These are phyloP conservation scores for Boletus pseudo-olivaceus DNA, from an alignment of 768 basidiomycete species.

Conservation along the genomic window DNA sequence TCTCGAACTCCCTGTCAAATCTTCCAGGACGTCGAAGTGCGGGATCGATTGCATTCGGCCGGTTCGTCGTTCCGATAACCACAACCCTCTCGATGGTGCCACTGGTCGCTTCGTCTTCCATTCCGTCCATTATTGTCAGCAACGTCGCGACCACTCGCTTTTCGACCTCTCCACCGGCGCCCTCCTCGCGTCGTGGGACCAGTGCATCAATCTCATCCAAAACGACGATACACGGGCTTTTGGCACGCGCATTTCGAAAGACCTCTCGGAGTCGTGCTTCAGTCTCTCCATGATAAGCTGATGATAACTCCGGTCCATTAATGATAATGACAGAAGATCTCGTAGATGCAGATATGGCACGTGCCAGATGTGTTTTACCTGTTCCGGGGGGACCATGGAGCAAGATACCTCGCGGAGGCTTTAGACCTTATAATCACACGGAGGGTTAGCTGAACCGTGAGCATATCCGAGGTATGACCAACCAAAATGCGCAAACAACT, in stretches of 20 bases:
- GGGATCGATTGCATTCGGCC: slow-evolving; percentile 94
- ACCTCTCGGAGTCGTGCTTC: slow-evolving; percentile 88
- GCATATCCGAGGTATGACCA: slow-evolving; percentile 13
- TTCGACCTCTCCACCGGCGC: slow-evolving; percentile 92
- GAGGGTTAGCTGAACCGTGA: slow-evolving; percentile 15
- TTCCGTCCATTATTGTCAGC: slow-evolving; percentile 92
- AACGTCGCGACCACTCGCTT: slow-evolving; percentile 94
- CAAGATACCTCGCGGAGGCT: slow-evolving; percentile 92
- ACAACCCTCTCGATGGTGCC: slow-evolving; percentile 62
- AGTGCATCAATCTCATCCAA: slow-evolving; percentile 96
- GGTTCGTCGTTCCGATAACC: slow-evolving; percentile 93
- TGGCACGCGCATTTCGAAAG: slow-evolving; percentile 76
- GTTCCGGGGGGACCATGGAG: slow-evolving; percentile 96
- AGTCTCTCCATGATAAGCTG: slow-evolving; percentile 96
- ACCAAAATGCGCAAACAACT: slow-evolving; percentile 78
- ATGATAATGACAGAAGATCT: slow-evolving; percentile 86
- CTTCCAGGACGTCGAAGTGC: slow-evolving; percentile 85
- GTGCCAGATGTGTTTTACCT: slow-evolving; percentile 95
- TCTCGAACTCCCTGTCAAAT: slow-evolving; percentile 95
- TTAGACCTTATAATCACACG: slow-evolving; percentile 57
- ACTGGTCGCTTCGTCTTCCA: slow-evolving; percentile 48
- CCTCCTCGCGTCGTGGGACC: slow-evolving; percentile 86
- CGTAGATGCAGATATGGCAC: slow-evolving; percentile 87
- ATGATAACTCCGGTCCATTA: slow-evolving; percentile 93
- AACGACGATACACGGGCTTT: slow-evolving; percentile 90